Evolutionary conservation across 306 rosid species (phyloP).

Genomic region (Quercus cerris): DNA sequence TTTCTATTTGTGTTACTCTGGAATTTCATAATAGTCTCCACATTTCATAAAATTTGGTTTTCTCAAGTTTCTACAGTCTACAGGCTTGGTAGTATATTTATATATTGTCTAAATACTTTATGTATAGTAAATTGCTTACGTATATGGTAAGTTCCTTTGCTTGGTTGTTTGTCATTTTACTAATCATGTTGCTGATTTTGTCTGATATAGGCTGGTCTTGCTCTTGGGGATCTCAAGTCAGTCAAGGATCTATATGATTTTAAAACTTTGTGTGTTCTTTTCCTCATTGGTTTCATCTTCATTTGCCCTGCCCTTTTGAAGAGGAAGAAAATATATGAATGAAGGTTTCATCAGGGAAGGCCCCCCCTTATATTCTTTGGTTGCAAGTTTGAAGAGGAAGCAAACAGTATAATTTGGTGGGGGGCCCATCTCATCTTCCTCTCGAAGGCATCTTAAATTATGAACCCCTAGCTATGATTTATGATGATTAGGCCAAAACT

Average conservation of each 20-base stretch:
- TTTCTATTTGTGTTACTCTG: neutral
- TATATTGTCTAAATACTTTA: neutral
- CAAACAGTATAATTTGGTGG: neutral
- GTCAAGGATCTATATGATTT: constrained; percentile 87
- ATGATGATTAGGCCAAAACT: constrained; percentile 5
- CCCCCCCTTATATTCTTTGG: neutral
- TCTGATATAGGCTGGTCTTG: constrained; percentile 82
- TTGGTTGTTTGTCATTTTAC: neutral
- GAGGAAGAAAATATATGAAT: constrained; percentile 86
- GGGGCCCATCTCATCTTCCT: neutral
- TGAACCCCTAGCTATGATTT: constrained; percentile 3
- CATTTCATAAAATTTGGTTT: neutral
- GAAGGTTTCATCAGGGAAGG: constrained; percentile 28
- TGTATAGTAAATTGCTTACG: neutral
- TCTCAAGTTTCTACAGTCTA: neutral
- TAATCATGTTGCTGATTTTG: constrained; percentile 16
- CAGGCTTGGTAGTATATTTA: neutral
- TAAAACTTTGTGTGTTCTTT: constrained; percentile 80
- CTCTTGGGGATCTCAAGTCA: constrained; percentile 97
- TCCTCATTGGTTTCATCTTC: constrained; percentile 79
- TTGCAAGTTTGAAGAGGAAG: neutral
- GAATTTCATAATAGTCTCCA: neutral
- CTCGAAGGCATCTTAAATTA: constrained; percentile 22
- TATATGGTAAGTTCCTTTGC: constrained; percentile 4
- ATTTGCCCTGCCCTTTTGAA: constrained; percentile 73